Base-by-base conservation (phyloP, 169 alveolate genomes). In the Nephromyces sp. region DNA sequence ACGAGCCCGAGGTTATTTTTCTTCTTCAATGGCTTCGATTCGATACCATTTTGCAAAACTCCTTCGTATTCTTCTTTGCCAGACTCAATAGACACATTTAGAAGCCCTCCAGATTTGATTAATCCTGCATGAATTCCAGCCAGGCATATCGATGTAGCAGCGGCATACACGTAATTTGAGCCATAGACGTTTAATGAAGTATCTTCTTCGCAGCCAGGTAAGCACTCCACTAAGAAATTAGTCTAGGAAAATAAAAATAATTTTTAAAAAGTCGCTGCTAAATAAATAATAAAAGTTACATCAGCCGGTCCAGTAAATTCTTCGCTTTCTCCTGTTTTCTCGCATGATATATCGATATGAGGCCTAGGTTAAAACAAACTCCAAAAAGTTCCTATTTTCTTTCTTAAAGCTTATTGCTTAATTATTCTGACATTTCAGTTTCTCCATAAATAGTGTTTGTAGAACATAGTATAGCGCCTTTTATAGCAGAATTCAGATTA, bases 41-140 rank as follows among this genome's bases (percentile, higher is more conserved):
- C 3, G 72, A 52, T 70, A 32, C 91, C 94, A 67, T 91, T 89
- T 62, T 74, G 86, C 32, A 74, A 68, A 24, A 89, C 82, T 0
- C 96, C 95, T 52, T 86, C 93, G 78, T 88, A 91, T 35, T 80
- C 86, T 28, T 76, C 82, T 33, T 80, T 67, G 3, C 93, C 93
- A 33, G 90, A 87, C 74, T 91, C 96, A 21, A 91, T 71, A 0
- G 95, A 74, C 5, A 90, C 90, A 43, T 77, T 85, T 32, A 86
- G 84, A 3, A 87, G 86, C 34, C 96, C 96, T 25, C 85, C 87
- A 65, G 68, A 52, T 33, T 80, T 79, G 64, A 88, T 84, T 30
- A 86, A 86, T 28, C 94, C 95, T 0, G 93, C 82, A 66, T 91
- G 95, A n/a, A 91, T 81, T 22, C 93, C 95, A 3, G 96, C 96